Percentiles rank a stretch among this genome's conserved stretches.
These are phyloP conservation scores for Fusarium sp. DNA, from an alignment of 2,329 filamentous ascomycete genomes.

Conservation along the genomic window DNA sequence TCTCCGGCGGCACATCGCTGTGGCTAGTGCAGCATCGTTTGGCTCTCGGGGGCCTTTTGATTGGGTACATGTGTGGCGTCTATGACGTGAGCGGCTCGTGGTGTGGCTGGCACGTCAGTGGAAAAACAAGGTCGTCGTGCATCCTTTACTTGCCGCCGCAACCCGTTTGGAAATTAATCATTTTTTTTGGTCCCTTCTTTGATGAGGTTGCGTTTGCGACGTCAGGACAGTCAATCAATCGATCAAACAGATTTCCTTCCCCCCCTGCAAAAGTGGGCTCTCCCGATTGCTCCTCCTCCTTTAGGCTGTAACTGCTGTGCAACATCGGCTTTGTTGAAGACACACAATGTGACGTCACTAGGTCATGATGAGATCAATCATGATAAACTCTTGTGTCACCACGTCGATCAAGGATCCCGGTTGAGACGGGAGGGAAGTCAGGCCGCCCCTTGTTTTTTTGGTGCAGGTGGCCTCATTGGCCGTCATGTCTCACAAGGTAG, in stretches of 20 bases:
- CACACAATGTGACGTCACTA: conserved; percentile 36
- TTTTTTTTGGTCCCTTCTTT: neutral
- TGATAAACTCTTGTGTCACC: conserved; percentile 24
- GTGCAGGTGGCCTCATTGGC: conserved; percentile 19
- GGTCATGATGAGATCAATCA: conserved; percentile 43
- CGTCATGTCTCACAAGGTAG: conserved; percentile 13
- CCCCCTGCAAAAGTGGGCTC: conserved; percentile 29
- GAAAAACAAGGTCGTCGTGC: conserved; percentile 35
- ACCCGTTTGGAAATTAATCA: conserved; percentile 1
- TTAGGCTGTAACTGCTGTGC: neutral
- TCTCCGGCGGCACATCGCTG: conserved; percentile 7
- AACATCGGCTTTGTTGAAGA: neutral
- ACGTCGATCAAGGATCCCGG: conserved; percentile 26
- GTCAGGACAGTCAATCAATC: conserved; percentile 26
- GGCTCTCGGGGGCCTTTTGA: neutral
- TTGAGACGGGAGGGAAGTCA: conserved; percentile 6
- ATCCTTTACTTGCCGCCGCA: conserved; percentile 32
- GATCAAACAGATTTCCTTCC: conserved; percentile 15
- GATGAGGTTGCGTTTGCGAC: conserved; percentile 37
- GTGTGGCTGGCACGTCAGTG: conserved; percentile 29
- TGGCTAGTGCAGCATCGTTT: conserved; percentile 20
- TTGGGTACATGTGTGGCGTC: conserved; percentile 9
- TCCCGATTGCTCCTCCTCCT: conserved; percentile 15
- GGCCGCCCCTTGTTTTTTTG: neutral
- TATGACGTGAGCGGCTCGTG: conserved; percentile 27